Base-by-base conservation (phyloP, 331 rosid species). In the Telfairia occidentalis region DNA sequence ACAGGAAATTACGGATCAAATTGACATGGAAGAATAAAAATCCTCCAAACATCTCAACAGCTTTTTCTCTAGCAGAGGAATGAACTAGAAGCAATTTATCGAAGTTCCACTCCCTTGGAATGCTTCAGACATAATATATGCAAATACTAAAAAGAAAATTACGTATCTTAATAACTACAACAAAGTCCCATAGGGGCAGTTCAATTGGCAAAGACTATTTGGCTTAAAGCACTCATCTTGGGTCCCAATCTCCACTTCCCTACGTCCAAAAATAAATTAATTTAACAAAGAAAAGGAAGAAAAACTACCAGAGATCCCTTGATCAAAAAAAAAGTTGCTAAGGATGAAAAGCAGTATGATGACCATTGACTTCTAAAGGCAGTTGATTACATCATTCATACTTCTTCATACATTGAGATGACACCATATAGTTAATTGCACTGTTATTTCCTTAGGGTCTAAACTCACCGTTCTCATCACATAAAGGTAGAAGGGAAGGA, bases 401-500 rank as follows among this genome's bases (percentile, higher is more conserved):
- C 57, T 70, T 43, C 15, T 7, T 35, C 71, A 15, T 7, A 28
- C 15, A 46, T 70, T 15, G 40, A 42, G 18, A 15, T 16, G 37
- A 7, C 1, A 26, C 23, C 35, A 28, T 26, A 70, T 24, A 6
- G 24, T 45, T 45, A 3, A 70, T 8, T 37, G 7, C n/a, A 21
- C 9, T 71, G 3, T 11, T n/a, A 71, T 13, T 48, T 37, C 43
- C 18, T 1, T 15, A 59, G 52, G 28, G 12, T 75, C 42, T 46
- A 21, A 65, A 85, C 99, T 52, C 80, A 95, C 99, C 80, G 99
- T 95, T 30, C 99, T 89, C 99, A 95, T 95, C 84, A 95, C 97
- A 78, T 95, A 95, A 75, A 95, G 99, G 88, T 95, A 95, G 79
- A 95, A 95, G 43, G 99, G 99, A 74, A 95, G 92, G 80, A 95